These are phyloP conservation scores for Vitis vinifera DNA, from an alignment of 164 flowering plant species.

Conservation along the genomic window DNA sequence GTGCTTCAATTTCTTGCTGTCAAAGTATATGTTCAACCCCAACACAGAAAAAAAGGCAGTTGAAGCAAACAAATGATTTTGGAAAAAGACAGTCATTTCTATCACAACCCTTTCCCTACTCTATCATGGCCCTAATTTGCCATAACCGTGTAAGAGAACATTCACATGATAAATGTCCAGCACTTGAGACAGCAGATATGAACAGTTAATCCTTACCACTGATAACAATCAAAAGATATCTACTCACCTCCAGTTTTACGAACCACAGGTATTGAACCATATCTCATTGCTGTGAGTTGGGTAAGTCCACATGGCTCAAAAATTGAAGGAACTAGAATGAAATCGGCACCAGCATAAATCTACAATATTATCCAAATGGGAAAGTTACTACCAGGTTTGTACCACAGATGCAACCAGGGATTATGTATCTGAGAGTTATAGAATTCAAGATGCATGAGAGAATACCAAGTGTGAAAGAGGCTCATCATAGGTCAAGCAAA, in stretches of 20 bases:
- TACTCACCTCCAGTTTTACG: conserved; percentile 93
- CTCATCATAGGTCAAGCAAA: conserved; percentile 89
- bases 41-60: background rate
- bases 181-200: too few relatives aligned
- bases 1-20: background rate
- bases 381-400: background rate
- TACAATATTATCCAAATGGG: conserved; percentile 21
- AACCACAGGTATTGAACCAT: conserved; percentile 92
- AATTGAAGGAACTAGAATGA: conserved; percentile 91
- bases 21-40: background rate
- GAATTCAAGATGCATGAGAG: background rate
- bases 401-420: background rate
- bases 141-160: too few relatives aligned
- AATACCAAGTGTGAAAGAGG: conserved; percentile 97
- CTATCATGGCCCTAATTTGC: too few relatives aligned
- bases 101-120: background rate
- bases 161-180: too few relatives aligned
- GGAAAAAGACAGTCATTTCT: background rate
- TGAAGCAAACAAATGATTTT: background rate
- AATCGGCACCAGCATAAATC: conserved; percentile 97
- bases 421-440: background rate
- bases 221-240: background rate
- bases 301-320: conserved; percentile 99
- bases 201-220: background rate
- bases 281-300: conserved; percentile 94